Percentiles rank a stretch among this genome's conserved stretches.
These are phyloP conservation scores for Kuraishia floccosa DNA, from an alignment of 805 yeast genomes.

Conservation along the genomic window DNA sequence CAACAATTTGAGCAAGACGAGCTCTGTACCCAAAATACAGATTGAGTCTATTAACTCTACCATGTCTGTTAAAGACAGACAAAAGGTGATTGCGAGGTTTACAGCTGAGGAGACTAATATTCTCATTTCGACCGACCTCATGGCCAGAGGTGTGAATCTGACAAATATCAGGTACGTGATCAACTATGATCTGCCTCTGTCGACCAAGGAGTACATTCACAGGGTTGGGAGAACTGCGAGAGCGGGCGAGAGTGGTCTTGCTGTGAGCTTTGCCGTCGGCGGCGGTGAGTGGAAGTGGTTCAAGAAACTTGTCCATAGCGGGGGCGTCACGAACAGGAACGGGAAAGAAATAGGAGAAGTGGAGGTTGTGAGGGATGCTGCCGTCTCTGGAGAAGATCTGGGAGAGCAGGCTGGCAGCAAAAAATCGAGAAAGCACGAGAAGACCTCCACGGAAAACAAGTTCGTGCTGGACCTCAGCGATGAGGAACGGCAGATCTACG, in stretches of 20 bases:
- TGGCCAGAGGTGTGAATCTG: slow-evolving; percentile 93
- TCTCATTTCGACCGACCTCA: slow-evolving; percentile 75
- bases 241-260: slow-evolving; percentile 72
- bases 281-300: slow-evolving; percentile 68
- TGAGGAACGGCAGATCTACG: slow-evolving; percentile 27
- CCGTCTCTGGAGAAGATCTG: background rate
- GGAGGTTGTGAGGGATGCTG: slow-evolving; percentile 13
- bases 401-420: slow-evolving; percentile 2
- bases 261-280: slow-evolving; percentile 65
- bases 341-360: slow-evolving; percentile 21
- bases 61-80: slow-evolving; percentile 39
- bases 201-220: slow-evolving; percentile 88
- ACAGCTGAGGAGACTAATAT: slow-evolving; percentile 37
- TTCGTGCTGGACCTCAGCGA: slow-evolving; percentile 20
- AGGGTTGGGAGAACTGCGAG: slow-evolving; percentile 97
- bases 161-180: slow-evolving; percentile 59
- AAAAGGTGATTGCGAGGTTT: slow-evolving; percentile 49
- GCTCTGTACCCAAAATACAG: slow-evolving; percentile 3
- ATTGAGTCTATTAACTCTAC: slow-evolving; percentile 48
- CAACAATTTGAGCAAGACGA: slow-evolving; percentile 7
- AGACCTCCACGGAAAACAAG: slow-evolving; percentile 3
- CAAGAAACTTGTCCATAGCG: slow-evolving; percentile 29
- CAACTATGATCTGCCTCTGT: slow-evolving; percentile 84
- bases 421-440: background rate
- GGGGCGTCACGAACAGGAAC: slow-evolving; percentile 41